Percentiles rank a stretch among this genome's conserved stretches.
Evolutionary conservation across 495 filamentous ascomycete genomes (phyloP).

Genomic region (Podospora pseudopauciseta): DNA sequence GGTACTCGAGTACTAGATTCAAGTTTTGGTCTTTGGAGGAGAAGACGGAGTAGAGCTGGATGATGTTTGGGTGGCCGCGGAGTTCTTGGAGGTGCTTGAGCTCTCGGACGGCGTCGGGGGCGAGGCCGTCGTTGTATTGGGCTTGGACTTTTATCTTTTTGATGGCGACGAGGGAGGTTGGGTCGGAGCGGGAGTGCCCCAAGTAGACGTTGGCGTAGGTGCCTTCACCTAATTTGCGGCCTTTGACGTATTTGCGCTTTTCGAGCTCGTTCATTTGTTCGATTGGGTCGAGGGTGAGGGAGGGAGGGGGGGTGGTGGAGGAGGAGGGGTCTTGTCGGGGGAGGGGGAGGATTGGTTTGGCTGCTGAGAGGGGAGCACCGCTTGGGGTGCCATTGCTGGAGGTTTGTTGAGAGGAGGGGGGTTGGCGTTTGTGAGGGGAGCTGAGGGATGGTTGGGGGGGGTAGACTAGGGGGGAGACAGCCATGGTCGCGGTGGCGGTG

Average conservation of each 20-base stretch:
- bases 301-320: conserved; percentile 19
- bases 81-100: conserved; percentile 69
- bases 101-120: conserved; percentile 92
- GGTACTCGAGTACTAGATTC: conserved; percentile 88
- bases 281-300: conserved; percentile 55
- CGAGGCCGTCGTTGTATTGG: conserved; percentile 77
- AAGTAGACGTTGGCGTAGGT: conserved; percentile 96
- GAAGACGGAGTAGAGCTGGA: conserved; percentile 86
- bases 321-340: conserved; percentile 24
- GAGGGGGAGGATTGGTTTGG: conserved; percentile 21
- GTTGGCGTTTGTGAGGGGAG: neutral
- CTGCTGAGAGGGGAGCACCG: conserved; percentile 15
- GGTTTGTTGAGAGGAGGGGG: neutral
- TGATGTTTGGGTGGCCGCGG: conserved; percentile 67
- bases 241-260: conserved; percentile 84
- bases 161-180: conserved; percentile 75
- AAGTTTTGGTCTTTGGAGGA: conserved; percentile 86
- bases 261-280: conserved; percentile 88
- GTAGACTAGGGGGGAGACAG: neutral
- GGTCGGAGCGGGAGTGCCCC: conserved; percentile 67
- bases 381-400: neutral
- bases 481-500: neutral
- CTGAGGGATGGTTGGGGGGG: neutral
- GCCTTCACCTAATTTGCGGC: conserved; percentile 87
- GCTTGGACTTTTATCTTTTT: conserved; percentile 97